Evolutionary conservation across 1,284 basidiomycete genomes (phyloP), one percentile per base, ranked within the genome.

Genomic region (Ceraceosorus guamensis): DNA sequence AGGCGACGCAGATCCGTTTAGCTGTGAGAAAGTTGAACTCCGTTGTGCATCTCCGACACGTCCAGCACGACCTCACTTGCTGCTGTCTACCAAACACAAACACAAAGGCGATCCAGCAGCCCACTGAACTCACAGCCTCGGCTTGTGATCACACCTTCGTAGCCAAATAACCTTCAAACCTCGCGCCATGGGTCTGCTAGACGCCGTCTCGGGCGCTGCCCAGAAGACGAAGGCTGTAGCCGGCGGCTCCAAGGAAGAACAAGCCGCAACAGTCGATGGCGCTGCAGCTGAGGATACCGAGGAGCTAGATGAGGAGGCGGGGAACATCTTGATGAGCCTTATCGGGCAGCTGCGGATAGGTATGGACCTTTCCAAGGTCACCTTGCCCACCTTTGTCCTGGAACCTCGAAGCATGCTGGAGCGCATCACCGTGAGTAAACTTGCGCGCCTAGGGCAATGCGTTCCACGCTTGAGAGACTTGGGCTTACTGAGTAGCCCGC

Each of bases 331-430:
- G 41, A 63, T 79, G 53, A 70, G 70, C 46, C 63, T 91, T 68
- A 89, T 91, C 68, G 86, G 87, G 13, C 88, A 91, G 79, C 84
- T 96, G 37, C 84, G 91, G 83, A 79, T 80, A 34, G 91, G 93
- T 46, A 96, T 96, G 91, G 92, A 97, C 79, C 83, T 96, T 52
- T 86, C 85, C 66, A 88, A 90, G 78, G 90, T 96, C 62, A 91
- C 92, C 2, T 60, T 76, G 11, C 73, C 73, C 30, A 76, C 73
- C 1, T 76, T 76, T 60, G 73, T 75, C 11, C 63, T 76, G 33
- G 73, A 76, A 56, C 73, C 73, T 5, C 55, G 73, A 6, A 72
- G 69, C 56, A 76, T 76, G 73, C 65, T 76, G 35, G 73, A 76
- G 56, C 57, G 73, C 16, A 77, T 78, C 61, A 78, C 77, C n/a